Conservation (phyloP, 2,329 filamentous ascomycete genomes). For the Anisogramma anomala region DNA sequence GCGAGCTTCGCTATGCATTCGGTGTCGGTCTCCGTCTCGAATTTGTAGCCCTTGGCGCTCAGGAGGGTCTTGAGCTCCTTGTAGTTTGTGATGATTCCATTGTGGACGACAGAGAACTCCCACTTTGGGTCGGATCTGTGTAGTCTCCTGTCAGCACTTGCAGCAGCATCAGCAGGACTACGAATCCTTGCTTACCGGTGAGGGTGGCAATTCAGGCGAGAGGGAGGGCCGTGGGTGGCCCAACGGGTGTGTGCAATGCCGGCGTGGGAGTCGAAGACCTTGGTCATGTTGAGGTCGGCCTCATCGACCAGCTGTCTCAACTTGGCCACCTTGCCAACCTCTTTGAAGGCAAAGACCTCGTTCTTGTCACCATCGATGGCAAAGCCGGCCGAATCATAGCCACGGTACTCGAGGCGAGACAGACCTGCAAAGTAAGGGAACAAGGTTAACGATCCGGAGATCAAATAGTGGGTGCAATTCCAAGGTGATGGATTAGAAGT, state of each 20-base stretch:
- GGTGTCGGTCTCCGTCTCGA: conserved; percentile 98
- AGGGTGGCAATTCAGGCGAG: conserved; percentile 92
- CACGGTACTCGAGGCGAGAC: conserved; percentile 92
- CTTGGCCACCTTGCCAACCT: conserved; percentile 98
- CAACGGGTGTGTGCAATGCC: conserved; percentile 98
- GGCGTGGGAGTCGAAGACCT: conserved; percentile 94
- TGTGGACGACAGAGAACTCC: conserved; percentile 97
- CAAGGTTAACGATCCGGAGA: conserved; percentile 16
- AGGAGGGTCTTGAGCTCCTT: conserved; percentile 96
- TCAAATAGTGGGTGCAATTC: too few species aligned
- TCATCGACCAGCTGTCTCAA: conserved; percentile 85
- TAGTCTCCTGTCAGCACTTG: conserved; percentile 1
- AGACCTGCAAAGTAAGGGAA: conserved; percentile 49
- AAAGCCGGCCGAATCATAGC: conserved; percentile 94
- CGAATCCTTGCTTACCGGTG: conserved; percentile 61
- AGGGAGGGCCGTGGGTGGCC: conserved; percentile 94
- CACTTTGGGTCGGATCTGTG: conserved; percentile 79
- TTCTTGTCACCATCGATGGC: conserved; percentile 97
- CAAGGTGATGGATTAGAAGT: too few species aligned
- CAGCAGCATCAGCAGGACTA: too few species aligned
- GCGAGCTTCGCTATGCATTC: conserved; percentile 98
- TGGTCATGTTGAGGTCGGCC: conserved; percentile 71
- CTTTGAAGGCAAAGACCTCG: conserved; percentile 94
- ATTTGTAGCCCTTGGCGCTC: conserved; percentile 88
- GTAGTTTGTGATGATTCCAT: conserved; percentile 99